A percentile compares a stretch with the other conserved stretches of the same genome.
These are phyloP conservation scores for Ogataea pini DNA, from an alignment of 805 yeast species.

Conservation along the genomic window DNA sequence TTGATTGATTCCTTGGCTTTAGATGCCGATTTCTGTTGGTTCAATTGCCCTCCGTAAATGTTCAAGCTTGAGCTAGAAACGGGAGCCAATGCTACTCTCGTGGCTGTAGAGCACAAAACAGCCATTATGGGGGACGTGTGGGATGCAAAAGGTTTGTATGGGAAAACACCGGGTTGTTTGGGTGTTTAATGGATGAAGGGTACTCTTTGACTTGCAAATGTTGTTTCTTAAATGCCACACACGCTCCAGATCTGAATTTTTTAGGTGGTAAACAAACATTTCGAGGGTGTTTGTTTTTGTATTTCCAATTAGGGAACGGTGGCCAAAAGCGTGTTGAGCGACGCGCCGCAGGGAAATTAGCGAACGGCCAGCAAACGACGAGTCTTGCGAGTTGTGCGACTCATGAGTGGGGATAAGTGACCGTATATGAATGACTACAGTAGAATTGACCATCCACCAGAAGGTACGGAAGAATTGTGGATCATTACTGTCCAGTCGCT, in stretches of 20 bases:
- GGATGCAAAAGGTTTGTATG: background rate
- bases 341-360: background rate
- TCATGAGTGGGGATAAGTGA: no score
- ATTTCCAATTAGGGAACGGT: constrained; percentile 15
- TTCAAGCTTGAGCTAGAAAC: constrained; percentile 24
- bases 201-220: background rate
- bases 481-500: no score
- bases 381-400: no score
- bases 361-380: no score
- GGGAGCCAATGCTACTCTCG: constrained; percentile 21
- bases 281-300: constrained; percentile 22
- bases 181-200: background rate
- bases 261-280: constrained; percentile 16
- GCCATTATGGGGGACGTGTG: background rate
- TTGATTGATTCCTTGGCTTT: background rate
- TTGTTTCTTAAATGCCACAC: constrained; percentile 10
- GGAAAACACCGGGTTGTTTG: background rate
- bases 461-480: no score
- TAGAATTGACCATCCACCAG: no score
- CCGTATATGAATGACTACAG: no score
- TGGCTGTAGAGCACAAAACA: constrained; percentile 18
- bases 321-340: constrained; percentile 12
- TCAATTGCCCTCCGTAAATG: constrained; percentile 16
- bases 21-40: background rate
- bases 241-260: constrained; percentile 11